Evolutionary conservation across 352 stramenopile genomes (phyloP).

Genomic region (Thalassiosira ordinaria): DNA sequence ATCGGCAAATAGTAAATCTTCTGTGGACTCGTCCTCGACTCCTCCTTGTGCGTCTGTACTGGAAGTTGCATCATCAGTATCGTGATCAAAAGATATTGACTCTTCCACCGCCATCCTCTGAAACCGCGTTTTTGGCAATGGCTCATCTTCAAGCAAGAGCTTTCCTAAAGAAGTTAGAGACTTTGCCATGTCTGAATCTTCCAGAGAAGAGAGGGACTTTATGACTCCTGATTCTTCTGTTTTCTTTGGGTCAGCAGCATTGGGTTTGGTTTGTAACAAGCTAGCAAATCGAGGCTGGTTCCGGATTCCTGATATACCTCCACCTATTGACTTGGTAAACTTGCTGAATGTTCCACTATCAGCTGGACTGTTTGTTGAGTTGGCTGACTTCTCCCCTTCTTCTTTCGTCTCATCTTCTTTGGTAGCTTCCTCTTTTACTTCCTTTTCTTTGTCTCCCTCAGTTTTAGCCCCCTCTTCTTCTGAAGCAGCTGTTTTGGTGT

Average conservation of each 20-base stretch:
- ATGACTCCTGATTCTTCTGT: slow-evolving; percentile 1
- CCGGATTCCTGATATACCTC: slow-evolving; percentile 14
- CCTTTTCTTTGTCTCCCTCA: too few relatives aligned
- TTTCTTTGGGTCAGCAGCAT: neutral
- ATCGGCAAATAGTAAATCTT: slow-evolving; percentile 46
- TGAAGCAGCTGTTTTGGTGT: too few relatives aligned
- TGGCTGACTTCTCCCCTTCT: neutral
- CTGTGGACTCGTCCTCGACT: neutral
- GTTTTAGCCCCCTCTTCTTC: too few relatives aligned
- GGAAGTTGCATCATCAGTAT: neutral
- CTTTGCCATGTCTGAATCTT: too few relatives aligned
- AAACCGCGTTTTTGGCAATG: slow-evolving; percentile 26
- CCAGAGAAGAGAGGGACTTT: neutral
- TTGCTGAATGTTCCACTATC: slow-evolving; percentile 22
- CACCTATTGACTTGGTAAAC: slow-evolving; percentile 39
- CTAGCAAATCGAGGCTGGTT: slow-evolving; percentile 17
- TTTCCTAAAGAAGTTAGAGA: slow-evolving; percentile 8
- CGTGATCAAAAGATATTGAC: slow-evolving; percentile 39
- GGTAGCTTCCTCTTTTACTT: too few relatives aligned
- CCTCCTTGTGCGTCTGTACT: slow-evolving; percentile 6
- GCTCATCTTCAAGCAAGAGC: slow-evolving; percentile 20
- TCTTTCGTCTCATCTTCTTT: neutral
- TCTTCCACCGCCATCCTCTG: slow-evolving; percentile 25
- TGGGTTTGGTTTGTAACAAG: slow-evolving; percentile 11
- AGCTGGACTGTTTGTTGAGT: neutral